Evolutionary conservation across 2,329 filamentous ascomycete species (phyloP), one percentile per base, ranked within the genome.

Genomic region (Ploettnerulaceae sp.): DNA sequence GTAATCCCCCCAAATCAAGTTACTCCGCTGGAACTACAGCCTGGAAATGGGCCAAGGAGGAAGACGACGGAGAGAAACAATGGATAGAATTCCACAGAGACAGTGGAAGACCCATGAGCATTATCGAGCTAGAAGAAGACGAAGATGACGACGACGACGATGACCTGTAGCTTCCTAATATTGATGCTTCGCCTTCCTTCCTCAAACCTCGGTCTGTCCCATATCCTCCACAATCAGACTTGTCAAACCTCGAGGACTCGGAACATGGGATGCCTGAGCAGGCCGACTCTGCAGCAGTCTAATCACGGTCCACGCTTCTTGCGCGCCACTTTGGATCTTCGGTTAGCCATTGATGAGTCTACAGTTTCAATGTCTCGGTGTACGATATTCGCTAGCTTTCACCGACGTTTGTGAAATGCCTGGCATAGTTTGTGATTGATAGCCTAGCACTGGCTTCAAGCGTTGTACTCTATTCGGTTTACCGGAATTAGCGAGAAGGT

Each of bases 81-180:
- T 57, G 55, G 55, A 49, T 53, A 8, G 55, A 57, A 47, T 57
- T 54, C 35, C 40, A 57, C 32, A 33, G 36, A 17, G 31, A 9
- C 5, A 36, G 29, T 9, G 42, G 47, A 12, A 24, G 25, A 7
- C 45, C 37, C 5, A 37, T 42, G 31, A 33, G 17, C 26, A 31
- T 37, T 21, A 14, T 46, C 26, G 44, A 46, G 20, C 28, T 39
- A 8, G 44, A 39, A 3, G 26, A 34, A 6, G 35, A 26, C 15
- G 35, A 40, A 12, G 28, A 39, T 9, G 35, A 46, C 5, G 35
- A 34, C 18, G 41, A 44, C 5, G 22, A n/a, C 24, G 24, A 26
- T 25, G 31, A 34, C 20, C 21, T 20, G 20, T 3, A n/a, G n/a
- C n/a, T n/a, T n/a, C n/a, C 18, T 11, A 12, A 35, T 25, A 14